phyloP scores from a whole-genome alignment of 164 flowering plant species.

The Platanus orientalis region DNA sequence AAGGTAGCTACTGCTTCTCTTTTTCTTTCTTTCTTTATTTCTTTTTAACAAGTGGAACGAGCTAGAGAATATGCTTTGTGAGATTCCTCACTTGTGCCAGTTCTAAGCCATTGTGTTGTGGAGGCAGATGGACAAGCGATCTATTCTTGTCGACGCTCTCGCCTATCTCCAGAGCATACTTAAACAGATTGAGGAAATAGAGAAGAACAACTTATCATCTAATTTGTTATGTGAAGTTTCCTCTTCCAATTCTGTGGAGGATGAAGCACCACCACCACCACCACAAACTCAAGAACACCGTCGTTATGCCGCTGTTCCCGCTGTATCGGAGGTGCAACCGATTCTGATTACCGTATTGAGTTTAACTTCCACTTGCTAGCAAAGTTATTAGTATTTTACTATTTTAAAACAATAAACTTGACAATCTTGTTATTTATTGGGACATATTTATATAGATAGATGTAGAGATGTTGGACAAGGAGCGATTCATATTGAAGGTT shows the following conservation, averaged over 20 bases:
- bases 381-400: no score
- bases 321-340: not conserved
- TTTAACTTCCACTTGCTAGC: no score
- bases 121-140: conserved; percentile 14
- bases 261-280: not conserved
- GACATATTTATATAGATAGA: not conserved
- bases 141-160: conserved; percentile 11
- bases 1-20: not conserved
- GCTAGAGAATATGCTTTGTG: no score
- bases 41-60: no score
- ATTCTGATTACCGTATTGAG: no score
- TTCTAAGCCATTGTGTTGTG: not conserved
- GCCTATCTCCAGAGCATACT: conserved; percentile 9
- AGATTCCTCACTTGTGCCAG: no score
- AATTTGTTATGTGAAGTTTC: not conserved
- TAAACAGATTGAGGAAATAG: not conserved
- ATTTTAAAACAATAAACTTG: no score
- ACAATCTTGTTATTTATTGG: not conserved
- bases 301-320: not conserved
- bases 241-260: not conserved
- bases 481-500: not conserved
- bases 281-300: not conserved
- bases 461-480: not conserved
- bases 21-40: no score
- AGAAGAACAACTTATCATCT: not conserved